phyloP scores from a whole-genome alignment of 1,284 basidiomycete species.

The Leccinum subrobustum region DNA sequence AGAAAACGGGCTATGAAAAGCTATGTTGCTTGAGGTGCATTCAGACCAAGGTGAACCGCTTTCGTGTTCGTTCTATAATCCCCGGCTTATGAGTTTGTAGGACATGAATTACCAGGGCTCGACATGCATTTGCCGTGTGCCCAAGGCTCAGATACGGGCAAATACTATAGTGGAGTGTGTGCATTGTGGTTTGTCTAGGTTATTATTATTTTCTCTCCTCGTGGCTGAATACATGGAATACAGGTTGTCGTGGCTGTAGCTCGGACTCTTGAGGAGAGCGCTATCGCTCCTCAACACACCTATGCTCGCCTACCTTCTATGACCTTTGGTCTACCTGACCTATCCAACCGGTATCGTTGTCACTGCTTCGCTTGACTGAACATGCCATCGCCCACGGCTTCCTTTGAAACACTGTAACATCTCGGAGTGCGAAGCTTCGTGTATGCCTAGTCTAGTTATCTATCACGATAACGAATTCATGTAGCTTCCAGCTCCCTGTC shows the following conservation, averaged over 20 bases:
- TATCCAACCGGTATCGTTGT: not conserved
- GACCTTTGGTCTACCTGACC: not conserved
- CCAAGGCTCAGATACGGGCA: constrained; percentile 87
- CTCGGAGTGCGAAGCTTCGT: constrained; percentile 3
- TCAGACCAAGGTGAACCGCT: constrained; percentile 74
- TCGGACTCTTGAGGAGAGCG: constrained; percentile 65
- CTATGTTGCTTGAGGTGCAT: constrained; percentile 97
- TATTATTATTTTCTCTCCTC: constrained; percentile 4
- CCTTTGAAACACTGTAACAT: not conserved
- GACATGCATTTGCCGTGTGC: constrained; percentile 98
- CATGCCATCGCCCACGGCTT: not conserved
- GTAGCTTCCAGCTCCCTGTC: not conserved
- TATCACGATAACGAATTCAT: not conserved
- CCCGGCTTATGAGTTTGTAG: constrained; percentile 40
- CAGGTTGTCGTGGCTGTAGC: constrained; percentile 81
- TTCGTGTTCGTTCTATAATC: constrained; percentile 9
- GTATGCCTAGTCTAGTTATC: constrained; percentile 1
- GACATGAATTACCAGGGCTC: constrained; percentile 99
- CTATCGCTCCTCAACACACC: not conserved
- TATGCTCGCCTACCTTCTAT: not conserved
- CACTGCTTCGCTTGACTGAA: not conserved
- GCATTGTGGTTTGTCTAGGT: constrained; percentile 79
- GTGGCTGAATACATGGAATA: constrained; percentile 6
- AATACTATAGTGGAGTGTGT: constrained; percentile 97
- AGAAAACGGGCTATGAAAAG: constrained; percentile 98